Evolutionary conservation across 169 alveolate genomes (phyloP).

Genomic region (Plasmodium vinckei): DNA sequence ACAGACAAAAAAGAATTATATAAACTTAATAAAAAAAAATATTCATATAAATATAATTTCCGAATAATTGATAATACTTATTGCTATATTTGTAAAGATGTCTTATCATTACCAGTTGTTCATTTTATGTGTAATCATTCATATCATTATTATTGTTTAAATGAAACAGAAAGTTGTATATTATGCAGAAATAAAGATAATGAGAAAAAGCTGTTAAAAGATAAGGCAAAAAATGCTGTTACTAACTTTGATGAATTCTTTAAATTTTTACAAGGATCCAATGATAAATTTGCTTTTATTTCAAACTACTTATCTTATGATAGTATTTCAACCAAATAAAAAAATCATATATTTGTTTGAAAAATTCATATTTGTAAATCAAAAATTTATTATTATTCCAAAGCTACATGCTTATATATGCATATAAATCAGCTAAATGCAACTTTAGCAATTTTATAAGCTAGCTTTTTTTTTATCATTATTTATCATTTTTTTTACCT

Average conservation of each 20-base stretch:
- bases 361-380: too few species aligned
- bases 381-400: too few species aligned
- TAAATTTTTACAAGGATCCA: conserved; percentile 69
- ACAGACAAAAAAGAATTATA: conserved; percentile 47
- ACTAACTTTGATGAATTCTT: conserved; percentile 68
- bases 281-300: conserved; percentile 51
- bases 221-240: conserved; percentile 63
- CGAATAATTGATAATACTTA: conserved; percentile 53
- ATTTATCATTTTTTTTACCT: too few species aligned
- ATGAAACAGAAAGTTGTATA: conserved; percentile 30
- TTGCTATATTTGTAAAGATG: conserved; percentile 52
- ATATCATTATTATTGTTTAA: conserved; percentile 68
- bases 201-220: conserved; percentile 60
- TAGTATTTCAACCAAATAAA: conserved; percentile 18
- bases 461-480: too few species aligned
- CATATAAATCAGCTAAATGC: too few species aligned
- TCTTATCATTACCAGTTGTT: conserved; percentile 39
- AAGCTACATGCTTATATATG: background rate
- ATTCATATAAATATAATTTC: conserved; percentile 27
- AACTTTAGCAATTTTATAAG: too few species aligned
- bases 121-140: conserved; percentile 70
- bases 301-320: conserved; percentile 71
- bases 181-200: conserved; percentile 66
- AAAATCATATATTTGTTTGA: conserved; percentile 1
- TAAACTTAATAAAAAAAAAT: conserved; percentile 46